phyloP scores from a whole-genome alignment of 257 asterid species.

The Paulownia fortunei region DNA sequence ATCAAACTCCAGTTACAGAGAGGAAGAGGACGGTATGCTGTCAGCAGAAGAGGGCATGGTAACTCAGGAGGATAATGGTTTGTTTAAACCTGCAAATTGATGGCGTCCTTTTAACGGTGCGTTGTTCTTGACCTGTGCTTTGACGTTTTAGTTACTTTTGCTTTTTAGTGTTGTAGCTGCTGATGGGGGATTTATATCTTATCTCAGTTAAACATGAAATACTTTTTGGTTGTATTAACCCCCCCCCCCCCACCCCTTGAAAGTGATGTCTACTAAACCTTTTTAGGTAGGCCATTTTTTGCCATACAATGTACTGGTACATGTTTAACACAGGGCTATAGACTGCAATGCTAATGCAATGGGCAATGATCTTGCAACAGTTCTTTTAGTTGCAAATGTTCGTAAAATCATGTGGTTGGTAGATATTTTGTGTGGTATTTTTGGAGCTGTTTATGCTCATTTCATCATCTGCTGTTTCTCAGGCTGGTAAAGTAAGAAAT shows the following conservation, averaged over 20 bases:
- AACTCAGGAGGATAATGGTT: neutral
- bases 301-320: constrained; percentile 9
- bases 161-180: constrained; percentile 23
- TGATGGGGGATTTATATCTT: constrained; percentile 1
- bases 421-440: neutral
- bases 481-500: neutral
- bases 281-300: constrained; percentile 30
- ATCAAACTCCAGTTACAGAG: constrained; percentile 1
- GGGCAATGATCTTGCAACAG: neutral
- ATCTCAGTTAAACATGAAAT: neutral
- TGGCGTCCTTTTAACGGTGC: neutral
- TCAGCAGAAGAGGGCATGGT: constrained; percentile 25
- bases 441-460: neutral
- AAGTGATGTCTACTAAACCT: neutral
- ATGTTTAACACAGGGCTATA: neutral
- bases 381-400: neutral
- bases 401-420: neutral
- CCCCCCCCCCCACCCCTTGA: neutral
- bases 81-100: neutral
- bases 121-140: neutral
- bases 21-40: constrained; percentile 44
- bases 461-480: neutral
- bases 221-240: neutral
- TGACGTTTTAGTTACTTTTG: neutral
- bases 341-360: neutral